Evolutionary conservation across 2,329 filamentous ascomycete genomes (phyloP).

Genomic region (Elsinoe necatrix): DNA sequence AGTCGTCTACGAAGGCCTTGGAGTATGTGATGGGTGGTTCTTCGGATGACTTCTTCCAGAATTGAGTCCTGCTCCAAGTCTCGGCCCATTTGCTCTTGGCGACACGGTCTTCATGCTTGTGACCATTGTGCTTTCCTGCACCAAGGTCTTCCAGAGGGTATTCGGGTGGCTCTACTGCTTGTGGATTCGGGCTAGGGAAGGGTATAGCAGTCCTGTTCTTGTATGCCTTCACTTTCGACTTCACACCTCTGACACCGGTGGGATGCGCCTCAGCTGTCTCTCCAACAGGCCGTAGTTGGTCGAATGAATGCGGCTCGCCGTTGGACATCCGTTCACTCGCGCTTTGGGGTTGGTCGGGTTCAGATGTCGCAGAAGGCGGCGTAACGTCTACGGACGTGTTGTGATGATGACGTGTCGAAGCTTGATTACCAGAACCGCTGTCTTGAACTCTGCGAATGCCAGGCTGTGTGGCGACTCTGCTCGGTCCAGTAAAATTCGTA

Average conservation of each 20-base stretch:
- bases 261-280: background rate
- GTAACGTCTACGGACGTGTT: background rate
- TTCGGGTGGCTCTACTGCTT: slow-evolving; percentile 29
- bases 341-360: background rate
- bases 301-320: background rate
- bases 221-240: slow-evolving; percentile 17
- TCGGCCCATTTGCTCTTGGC: slow-evolving; percentile 25
- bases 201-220: slow-evolving; percentile 27
- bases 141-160: slow-evolving; percentile 20
- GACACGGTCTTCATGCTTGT: slow-evolving; percentile 18
- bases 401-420: background rate
- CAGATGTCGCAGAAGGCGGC: background rate
- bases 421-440: background rate
- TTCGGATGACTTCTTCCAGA: slow-evolving; percentile 26
- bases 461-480: background rate
- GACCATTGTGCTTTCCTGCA: slow-evolving; percentile 4
- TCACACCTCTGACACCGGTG: background rate
- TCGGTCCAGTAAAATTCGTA: background rate
- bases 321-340: background rate
- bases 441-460: background rate
- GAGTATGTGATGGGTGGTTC: slow-evolving; percentile 45
- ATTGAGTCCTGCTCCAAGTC: slow-evolving; percentile 22
- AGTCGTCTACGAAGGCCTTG: slow-evolving; percentile 53
- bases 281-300: background rate
- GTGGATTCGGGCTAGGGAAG: slow-evolving; percentile 39